Base-by-base conservation (phyloP, 768 basidiomycete genomes). In the Panus rudis region DNA sequence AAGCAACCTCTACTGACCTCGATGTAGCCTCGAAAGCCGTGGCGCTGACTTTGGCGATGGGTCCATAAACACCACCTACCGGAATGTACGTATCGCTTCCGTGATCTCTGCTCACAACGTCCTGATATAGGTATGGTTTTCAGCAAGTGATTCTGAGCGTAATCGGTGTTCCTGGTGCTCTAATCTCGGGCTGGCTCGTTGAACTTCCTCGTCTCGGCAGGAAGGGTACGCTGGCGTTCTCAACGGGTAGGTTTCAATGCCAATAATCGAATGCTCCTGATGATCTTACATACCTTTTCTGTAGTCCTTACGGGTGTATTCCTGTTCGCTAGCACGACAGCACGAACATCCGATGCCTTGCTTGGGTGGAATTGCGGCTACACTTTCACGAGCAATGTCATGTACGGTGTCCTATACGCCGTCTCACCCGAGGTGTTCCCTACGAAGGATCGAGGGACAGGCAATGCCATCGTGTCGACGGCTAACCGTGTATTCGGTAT, bases 11-110 rank as follows among this genome's bases (percentile, higher is more conserved):
- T 51, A 81, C 80, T n/a, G n/a, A n/a, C n/a, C n/a, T n/a, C n/a
- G n/a, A n/a, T n/a, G n/a, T n/a, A n/a, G n/a, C 55, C 72, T 84
- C 27, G 61, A 72, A 19, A 79, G 63, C 14, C 69, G 79, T 31
- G 84, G 83, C 6, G 75, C 79, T 0, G 56, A 76, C 37, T 82
- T 84, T 39, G 82, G 82, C 1, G 82, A 84, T 42, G 71, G 77
- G 0, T 81, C 79, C 2, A 61, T 76, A 3, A 78, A 82, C 48
- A 80, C 78, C 52, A 82, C 81, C 1, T 86, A 87, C 52, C 75
- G 83, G 22, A 85, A 86, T 43, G 79, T 79, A 51, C 3, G 67
- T 45, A 7, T 21, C 14, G 22, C 43, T 12, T 31, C n/a, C 4
- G 13, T 25, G 24, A 10, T 21, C 20, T 19, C 16, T n/a, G 8